A percentile compares a stretch with the other conserved stretches of the same genome.
Evolutionary conservation across 805 yeast species (phyloP).

Genomic region (Scheffersomyces amazonensis): DNA sequence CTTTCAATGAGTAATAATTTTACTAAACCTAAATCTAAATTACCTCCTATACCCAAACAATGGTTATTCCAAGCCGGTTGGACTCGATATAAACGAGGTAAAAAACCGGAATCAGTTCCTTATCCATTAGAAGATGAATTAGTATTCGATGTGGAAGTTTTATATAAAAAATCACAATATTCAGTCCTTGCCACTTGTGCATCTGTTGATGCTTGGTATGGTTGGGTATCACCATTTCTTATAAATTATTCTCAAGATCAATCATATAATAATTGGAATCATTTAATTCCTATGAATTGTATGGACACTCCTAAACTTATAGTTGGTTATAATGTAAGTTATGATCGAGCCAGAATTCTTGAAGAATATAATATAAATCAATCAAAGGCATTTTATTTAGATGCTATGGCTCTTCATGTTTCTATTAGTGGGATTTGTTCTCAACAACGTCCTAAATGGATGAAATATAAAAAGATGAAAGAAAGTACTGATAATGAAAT

Average conservation of each 20-base stretch:
- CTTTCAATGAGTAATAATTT: slow-evolving; percentile 48
- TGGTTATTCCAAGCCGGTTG: slow-evolving; percentile 76
- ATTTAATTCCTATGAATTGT: slow-evolving; percentile 74
- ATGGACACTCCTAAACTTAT: slow-evolving; percentile 50
- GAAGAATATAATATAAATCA: slow-evolving; percentile 76
- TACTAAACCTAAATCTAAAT: slow-evolving; percentile 13
- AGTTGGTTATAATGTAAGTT: slow-evolving; percentile 88
- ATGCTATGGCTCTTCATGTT: slow-evolving; percentile 90
- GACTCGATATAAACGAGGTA: slow-evolving; percentile 64
- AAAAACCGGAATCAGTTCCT: slow-evolving; percentile 53
- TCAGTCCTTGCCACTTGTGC: slow-evolving; percentile 82
- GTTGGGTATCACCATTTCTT: slow-evolving; percentile 89
- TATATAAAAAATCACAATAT: slow-evolving; percentile 71
- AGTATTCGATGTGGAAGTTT: slow-evolving; percentile 86
- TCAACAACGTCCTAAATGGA: slow-evolving; percentile 79
- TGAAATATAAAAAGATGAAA: slow-evolving; percentile 48
- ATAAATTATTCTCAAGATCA: slow-evolving; percentile 45
- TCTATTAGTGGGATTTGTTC: slow-evolving; percentile 93
- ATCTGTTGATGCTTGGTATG: slow-evolving; percentile 80
- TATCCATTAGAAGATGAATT: slow-evolving; percentile 71
- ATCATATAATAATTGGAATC: slow-evolving; percentile 41
- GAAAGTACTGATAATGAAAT: slow-evolving; percentile 8
- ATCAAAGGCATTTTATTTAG: slow-evolving; percentile 76
- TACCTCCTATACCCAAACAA: slow-evolving; percentile 40
- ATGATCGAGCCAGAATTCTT: slow-evolving; percentile 79